A percentile compares a stretch with the other conserved stretches of the same genome.
These are phyloP conservation scores for Saturnispora gosingensis DNA, from an alignment of 805 yeast genomes.

Conservation along the genomic window DNA sequence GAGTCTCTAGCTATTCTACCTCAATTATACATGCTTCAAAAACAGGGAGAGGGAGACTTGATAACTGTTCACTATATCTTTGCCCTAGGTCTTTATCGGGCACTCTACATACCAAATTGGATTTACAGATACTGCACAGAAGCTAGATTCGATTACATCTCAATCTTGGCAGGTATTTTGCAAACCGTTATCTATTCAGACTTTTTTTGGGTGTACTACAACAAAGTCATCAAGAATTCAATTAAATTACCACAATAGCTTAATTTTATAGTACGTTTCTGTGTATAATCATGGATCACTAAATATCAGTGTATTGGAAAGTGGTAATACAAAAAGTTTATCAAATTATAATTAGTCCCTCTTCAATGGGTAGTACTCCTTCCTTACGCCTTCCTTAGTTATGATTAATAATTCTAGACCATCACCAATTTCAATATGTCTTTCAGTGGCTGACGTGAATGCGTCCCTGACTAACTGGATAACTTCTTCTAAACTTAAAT, in stretches of 20 bases:
- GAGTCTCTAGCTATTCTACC: conserved; percentile 90
- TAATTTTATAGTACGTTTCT: background rate
- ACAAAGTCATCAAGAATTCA: conserved; percentile 67
- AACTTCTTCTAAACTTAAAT: conserved; percentile 74
- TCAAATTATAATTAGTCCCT: conserved; percentile 46
- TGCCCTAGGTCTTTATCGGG: conserved; percentile 85
- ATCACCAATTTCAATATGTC: conserved; percentile 98
- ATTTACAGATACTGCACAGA: conserved; percentile 70
- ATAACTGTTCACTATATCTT: conserved; percentile 89
- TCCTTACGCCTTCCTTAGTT: conserved; percentile 86
- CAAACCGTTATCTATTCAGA: conserved; percentile 90
- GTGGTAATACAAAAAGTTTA: background rate
- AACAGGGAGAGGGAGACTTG: conserved; percentile 79
- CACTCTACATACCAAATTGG: conserved; percentile 92
- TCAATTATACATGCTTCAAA: conserved; percentile 82
- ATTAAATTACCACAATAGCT: conserved; percentile 44
- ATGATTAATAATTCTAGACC: conserved; percentile 85
- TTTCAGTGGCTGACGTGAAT: conserved; percentile 91
- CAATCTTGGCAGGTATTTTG: conserved; percentile 69
- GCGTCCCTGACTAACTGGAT: conserved; percentile 86
- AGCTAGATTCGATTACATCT: conserved; percentile 54
- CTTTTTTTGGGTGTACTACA: conserved; percentile 88
- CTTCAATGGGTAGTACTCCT: conserved; percentile 77
- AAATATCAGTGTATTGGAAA: background rate
- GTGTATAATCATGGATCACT: background rate